A percentile compares a stretch with the other conserved stretches of the same genome.
phyloP scores from a whole-genome alignment of 129 eudicot species.

The Helianthus tuberosus region DNA sequence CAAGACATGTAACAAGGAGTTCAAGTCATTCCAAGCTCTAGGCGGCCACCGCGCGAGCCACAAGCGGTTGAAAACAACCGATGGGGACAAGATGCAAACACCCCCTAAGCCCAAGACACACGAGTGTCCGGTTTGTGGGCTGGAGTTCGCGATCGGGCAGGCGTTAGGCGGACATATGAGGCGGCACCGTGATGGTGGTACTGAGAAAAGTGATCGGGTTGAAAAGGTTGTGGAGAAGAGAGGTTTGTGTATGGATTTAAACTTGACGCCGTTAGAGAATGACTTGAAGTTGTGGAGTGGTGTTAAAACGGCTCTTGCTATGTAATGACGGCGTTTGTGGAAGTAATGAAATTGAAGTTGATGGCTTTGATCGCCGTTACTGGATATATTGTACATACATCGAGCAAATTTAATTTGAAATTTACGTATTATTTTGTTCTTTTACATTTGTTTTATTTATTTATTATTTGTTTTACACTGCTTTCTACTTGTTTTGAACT shows the following conservation, averaged over 20 bases:
- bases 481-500: too few relatives aligned
- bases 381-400: too few relatives aligned
- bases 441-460: too few relatives aligned
- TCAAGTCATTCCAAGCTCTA: slow-evolving; percentile 53
- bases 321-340: background rate
- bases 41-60: slow-evolving; percentile 77
- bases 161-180: slow-evolving; percentile 71
- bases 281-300: slow-evolving; percentile 32
- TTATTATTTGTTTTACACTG: too few relatives aligned
- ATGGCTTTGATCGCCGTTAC: slow-evolving; percentile 1
- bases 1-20: slow-evolving; percentile 41
- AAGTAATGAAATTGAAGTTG: background rate
- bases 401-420: too few relatives aligned
- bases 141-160: slow-evolving; percentile 49
- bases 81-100: background rate
- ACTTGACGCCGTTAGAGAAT: slow-evolving; percentile 45
- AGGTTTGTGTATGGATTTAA: slow-evolving; percentile 49
- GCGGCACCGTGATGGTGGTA: slow-evolving; percentile 42
- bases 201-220: slow-evolving; percentile 12
- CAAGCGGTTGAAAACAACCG: slow-evolving; percentile 24
- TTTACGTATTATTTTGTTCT: too few relatives aligned
- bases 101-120: slow-evolving; percentile 42
- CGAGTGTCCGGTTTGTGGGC: slow-evolving; percentile 52
- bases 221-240: slow-evolving; percentile 17
- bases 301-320: slow-evolving; percentile 31